Percentiles rank a stretch among this genome's conserved stretches.
phyloP scores from a whole-genome alignment of 495 filamentous ascomycete genomes.

The Penicillium dipodomyicola region DNA sequence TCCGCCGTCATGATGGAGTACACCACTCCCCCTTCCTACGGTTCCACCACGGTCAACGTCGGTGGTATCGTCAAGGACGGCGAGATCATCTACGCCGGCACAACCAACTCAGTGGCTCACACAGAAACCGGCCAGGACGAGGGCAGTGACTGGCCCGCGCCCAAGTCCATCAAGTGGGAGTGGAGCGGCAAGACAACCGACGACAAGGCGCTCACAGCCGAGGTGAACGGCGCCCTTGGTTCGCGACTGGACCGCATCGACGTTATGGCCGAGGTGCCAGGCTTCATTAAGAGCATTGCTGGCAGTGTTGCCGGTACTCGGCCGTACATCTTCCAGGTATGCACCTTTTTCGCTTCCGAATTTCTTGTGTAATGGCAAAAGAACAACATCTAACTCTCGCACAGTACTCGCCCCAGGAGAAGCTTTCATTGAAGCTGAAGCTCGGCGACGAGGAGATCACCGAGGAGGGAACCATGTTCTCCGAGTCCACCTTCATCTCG shows the following conservation, averaged over 20 bases:
- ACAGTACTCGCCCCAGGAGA: conserved; percentile 63
- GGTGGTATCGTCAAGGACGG: conserved; percentile 78
- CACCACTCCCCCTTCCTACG: conserved; percentile 93
- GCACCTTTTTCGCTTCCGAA: not conserved
- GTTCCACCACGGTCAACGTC: conserved; percentile 80
- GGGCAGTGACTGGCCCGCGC: conserved; percentile 87
- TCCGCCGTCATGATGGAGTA: conserved; percentile 94
- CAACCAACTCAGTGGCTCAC: conserved; percentile 61
- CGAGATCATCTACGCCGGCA: conserved; percentile 72
- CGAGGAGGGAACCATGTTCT: conserved; percentile 76
- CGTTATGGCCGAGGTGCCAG: conserved; percentile 93
- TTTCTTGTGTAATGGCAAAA: not conserved
- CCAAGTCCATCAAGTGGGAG: conserved; percentile 65
- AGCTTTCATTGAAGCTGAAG: conserved; percentile 74
- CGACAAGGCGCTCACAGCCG: conserved; percentile 65
- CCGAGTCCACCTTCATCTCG: conserved; percentile 91
- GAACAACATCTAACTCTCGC: not conserved
- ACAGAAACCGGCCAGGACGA: conserved; percentile 63
- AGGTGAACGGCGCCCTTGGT: conserved; percentile 67
- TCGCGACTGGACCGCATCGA: conserved; percentile 79
- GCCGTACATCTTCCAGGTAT: conserved; percentile 96
- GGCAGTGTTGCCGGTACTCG: conserved; percentile 82
- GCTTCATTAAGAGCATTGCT: conserved; percentile 91
- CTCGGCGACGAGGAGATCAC: conserved; percentile 70
- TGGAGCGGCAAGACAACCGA: conserved; percentile 82